These are phyloP conservation scores for Fusarium domesticum DNA, from an alignment of 2,329 filamentous ascomycete species.

Conservation along the genomic window DNA sequence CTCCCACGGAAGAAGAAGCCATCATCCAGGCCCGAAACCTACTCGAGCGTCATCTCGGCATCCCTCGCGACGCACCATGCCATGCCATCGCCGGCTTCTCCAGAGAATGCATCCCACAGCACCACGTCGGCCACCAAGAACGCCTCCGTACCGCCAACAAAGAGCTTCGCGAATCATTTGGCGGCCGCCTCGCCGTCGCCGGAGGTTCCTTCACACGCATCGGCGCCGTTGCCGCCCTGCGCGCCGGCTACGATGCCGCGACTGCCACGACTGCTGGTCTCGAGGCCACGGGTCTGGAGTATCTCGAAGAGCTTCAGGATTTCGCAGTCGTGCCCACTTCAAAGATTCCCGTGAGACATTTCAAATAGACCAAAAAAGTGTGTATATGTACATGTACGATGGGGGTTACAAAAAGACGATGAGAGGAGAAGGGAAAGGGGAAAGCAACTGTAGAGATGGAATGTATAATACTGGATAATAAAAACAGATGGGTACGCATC, in stretches of 20 bases:
- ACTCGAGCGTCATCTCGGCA: slow-evolving; percentile 70
- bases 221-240: slow-evolving; percentile 51
- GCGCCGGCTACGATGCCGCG: slow-evolving; percentile 40
- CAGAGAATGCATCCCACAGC: slow-evolving; percentile 83
- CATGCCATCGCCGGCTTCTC: slow-evolving; percentile 58
- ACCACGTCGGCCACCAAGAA: slow-evolving; percentile 71
- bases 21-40: slow-evolving; percentile 66
- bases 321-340: slow-evolving; percentile 27
- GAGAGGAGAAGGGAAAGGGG: background rate
- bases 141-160: slow-evolving; percentile 57
- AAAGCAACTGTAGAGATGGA: slow-evolving; percentile 1
- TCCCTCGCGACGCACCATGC: slow-evolving; percentile 57
- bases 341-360: slow-evolving; percentile 28
- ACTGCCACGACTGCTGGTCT: slow-evolving; percentile 19
- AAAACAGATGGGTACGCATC: slow-evolving; percentile 2
- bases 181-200: slow-evolving; percentile 62
- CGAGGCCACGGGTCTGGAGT: slow-evolving; percentile 32
- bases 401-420: background rate
- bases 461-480: slow-evolving; percentile 1
- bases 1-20: slow-evolving; percentile 63
- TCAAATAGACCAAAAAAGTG: slow-evolving; percentile 9
- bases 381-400: background rate
- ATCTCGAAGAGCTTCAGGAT: slow-evolving; percentile 19
- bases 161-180: slow-evolving; percentile 54
- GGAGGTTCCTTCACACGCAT: slow-evolving; percentile 53